These are phyloP conservation scores for Allium cepa DNA, from an alignment of 106 monocot genomes.

Conservation along the genomic window DNA sequence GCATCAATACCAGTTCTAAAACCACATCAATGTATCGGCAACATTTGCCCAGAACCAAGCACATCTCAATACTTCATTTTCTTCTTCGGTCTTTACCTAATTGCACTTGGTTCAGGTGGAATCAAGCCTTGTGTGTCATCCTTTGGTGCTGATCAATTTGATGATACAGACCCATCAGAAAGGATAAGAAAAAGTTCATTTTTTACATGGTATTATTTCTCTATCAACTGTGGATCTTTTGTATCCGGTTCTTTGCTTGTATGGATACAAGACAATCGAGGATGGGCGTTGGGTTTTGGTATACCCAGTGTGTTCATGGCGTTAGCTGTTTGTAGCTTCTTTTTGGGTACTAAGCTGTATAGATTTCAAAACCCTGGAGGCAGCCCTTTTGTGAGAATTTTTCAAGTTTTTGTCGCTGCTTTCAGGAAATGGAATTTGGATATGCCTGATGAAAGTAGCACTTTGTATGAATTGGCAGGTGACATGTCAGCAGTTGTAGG, in stretches of 20 bases:
- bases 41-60: constrained; percentile 44
- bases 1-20: constrained; percentile 49
- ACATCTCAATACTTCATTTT: constrained; percentile 42
- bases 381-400: constrained; percentile 52
- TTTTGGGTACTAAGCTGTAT: constrained; percentile 44
- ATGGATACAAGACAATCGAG: constrained; percentile 66
- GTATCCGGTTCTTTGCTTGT: constrained; percentile 59
- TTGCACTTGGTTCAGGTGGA: constrained; percentile 76
- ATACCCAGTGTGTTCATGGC: constrained; percentile 67
- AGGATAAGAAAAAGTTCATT: constrained; percentile 60
- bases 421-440: constrained; percentile 36
- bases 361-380: constrained; percentile 61
- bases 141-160: constrained; percentile 86
- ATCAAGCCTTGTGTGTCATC: constrained; percentile 74
- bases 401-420: constrained; percentile 67
- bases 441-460: constrained; percentile 34
- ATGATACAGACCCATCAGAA: constrained; percentile 56
- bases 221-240: constrained; percentile 64
- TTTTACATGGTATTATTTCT: constrained; percentile 81
- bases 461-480: constrained; percentile 45
- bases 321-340: constrained; percentile 47
- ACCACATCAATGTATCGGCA: constrained; percentile 44
- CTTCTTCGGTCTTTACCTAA: constrained; percentile 69
- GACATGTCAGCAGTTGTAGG: constrained; percentile 55
- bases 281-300: constrained; percentile 76